Evolutionary conservation across 805 yeast species (phyloP).

Genomic region (Yarrowia sp.): DNA sequence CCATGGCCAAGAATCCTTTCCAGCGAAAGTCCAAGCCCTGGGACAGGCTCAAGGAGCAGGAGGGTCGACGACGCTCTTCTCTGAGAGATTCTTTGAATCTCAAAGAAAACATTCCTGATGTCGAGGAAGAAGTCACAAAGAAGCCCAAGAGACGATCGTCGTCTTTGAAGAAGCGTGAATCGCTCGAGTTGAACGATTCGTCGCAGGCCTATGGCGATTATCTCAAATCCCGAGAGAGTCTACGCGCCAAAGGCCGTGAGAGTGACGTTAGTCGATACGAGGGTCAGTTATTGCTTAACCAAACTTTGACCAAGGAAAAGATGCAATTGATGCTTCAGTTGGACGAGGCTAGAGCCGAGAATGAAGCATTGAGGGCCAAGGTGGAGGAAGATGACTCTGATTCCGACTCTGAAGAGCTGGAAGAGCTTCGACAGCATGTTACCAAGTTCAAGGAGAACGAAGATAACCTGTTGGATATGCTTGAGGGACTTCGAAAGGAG

Average conservation of each 20-base stretch:
- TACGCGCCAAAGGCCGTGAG: neutral
- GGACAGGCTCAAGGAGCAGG: conserved; percentile 23
- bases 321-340: conserved; percentile 17
- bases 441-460: conserved; percentile 9
- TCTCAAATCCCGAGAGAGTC: conserved; percentile 10
- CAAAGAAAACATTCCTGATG: neutral
- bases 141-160: neutral
- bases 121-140: neutral
- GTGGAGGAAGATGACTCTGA: neutral
- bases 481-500: neutral
- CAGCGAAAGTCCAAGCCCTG: conserved; percentile 19
- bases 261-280: conserved; percentile 10
- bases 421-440: neutral
- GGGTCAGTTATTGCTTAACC: conserved; percentile 3
- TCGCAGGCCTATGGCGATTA: neutral
- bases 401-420: conserved; percentile 3
- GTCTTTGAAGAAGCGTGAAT: neutral
- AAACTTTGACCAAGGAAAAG: neutral
- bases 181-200: neutral
- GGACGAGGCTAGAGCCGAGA: neutral
- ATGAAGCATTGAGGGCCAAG: neutral
- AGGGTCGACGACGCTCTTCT: neutral
- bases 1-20: conserved; percentile 8
- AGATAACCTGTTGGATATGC: neutral
- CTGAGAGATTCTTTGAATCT: neutral